A percentile compares a stretch with the other conserved stretches of the same genome.
Evolutionary conservation across 129 eudicot genomes (phyloP).

Genomic region (Erigeron canadensis): DNA sequence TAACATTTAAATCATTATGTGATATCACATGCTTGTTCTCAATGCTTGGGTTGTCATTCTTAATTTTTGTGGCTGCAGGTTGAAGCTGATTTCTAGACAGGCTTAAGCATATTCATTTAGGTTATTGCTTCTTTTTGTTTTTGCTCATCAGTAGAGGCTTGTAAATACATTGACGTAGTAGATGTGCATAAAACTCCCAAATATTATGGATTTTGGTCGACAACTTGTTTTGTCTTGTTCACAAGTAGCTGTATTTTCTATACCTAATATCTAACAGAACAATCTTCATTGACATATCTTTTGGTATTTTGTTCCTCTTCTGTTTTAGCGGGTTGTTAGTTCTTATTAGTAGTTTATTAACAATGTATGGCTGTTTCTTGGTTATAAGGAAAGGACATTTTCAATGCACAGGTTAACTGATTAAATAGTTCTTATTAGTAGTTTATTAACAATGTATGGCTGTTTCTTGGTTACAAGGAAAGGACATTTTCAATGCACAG

Average conservation of each 20-base stretch:
- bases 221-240: conserved; percentile 1
- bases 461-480: neutral
- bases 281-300: conserved; percentile 11
- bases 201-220: conserved; percentile 32
- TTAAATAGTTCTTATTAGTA: neutral
- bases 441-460: neutral
- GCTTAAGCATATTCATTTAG: conserved; percentile 23
- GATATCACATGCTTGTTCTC: neutral
- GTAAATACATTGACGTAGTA: conserved; percentile 23
- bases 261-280: conserved; percentile 22
- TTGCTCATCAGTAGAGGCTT: conserved; percentile 20
- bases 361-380: neutral
- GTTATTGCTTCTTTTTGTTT: conserved; percentile 22
- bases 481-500: neutral
- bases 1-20: neutral
- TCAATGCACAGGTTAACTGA: too few species aligned
- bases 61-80: conserved; percentile 19
- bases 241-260: conserved; percentile 9
- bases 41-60: conserved; percentile 5
- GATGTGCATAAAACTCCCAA: conserved; percentile 14
- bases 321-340: neutral
- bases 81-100: conserved; percentile 23
- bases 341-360: neutral
- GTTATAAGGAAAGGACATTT: neutral
- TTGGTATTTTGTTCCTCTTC: neutral